Percentiles rank a stretch among this genome's conserved stretches.
phyloP scores from a whole-genome alignment of 1,284 basidiomycete genomes.

The Ceratobasidium sp. region DNA sequence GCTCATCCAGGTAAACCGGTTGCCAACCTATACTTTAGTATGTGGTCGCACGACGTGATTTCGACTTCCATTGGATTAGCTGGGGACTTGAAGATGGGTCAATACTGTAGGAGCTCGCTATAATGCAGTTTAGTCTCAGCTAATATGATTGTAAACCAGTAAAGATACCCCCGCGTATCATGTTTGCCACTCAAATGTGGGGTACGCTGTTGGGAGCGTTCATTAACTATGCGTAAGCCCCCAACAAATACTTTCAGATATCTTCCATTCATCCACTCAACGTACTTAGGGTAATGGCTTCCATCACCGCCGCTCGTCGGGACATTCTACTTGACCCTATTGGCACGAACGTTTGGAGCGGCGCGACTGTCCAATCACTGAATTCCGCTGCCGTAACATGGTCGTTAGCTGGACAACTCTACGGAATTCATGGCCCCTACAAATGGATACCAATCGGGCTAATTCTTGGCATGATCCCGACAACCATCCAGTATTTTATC shows the following conservation, averaged over 20 bases:
- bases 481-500: slow-evolving; percentile 61
- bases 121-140: too few relatives aligned
- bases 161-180: slow-evolving; percentile 75
- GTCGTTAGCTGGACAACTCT: slow-evolving; percentile 67
- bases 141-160: too few relatives aligned
- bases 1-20: slow-evolving; percentile 69
- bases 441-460: slow-evolving; percentile 62
- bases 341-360: slow-evolving; percentile 68
- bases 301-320: slow-evolving; percentile 59
- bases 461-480: slow-evolving; percentile 60
- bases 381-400: slow-evolving; percentile 72
- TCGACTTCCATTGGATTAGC: slow-evolving; percentile 60
- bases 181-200: slow-evolving; percentile 72
- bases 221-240: slow-evolving; percentile 46
- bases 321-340: slow-evolving; percentile 60
- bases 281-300: slow-evolving; percentile 43
- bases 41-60: slow-evolving; percentile 58
- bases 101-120: slow-evolving; percentile 60
- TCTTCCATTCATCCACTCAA: neutral
- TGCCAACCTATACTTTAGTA: slow-evolving; percentile 66
- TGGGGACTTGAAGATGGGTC: slow-evolving; percentile 73
- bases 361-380: slow-evolving; percentile 58
- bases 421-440: slow-evolving; percentile 61
- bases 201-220: slow-evolving; percentile 65
- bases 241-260: neutral